Percentiles rank a stretch among this genome's conserved stretches.
phyloP scores from a whole-genome alignment of 2,329 filamentous ascomycete species.

The Emmonsiellopsis sp. region DNA sequence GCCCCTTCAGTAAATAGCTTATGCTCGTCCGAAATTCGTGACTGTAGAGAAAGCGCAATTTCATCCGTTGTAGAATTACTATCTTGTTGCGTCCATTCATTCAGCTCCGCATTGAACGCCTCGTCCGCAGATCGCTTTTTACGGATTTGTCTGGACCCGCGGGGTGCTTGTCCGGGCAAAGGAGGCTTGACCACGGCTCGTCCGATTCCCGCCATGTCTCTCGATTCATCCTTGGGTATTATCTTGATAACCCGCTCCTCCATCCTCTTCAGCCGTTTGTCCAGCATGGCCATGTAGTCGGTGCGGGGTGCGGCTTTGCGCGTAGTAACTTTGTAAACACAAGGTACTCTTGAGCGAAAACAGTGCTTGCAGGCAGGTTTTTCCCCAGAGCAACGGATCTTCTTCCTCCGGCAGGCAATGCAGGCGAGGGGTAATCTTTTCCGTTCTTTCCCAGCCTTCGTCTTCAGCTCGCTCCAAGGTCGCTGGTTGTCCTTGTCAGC shows the following conservation, averaged over 20 bases:
- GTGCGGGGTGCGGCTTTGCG: constrained; percentile 89
- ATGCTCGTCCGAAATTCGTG: constrained; percentile 62
- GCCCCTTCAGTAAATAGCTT: constrained; percentile 72
- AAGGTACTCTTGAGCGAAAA: constrained; percentile 81
- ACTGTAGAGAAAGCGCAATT: constrained; percentile 46
- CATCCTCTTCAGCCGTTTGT: constrained; percentile 93
- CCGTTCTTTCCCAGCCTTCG: constrained; percentile 88
- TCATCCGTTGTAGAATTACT: constrained; percentile 39
- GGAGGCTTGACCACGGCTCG: constrained; percentile 79
- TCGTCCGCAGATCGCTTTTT: constrained; percentile 83
- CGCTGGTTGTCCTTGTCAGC: constrained; percentile 53
- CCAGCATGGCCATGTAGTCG: constrained; percentile 98
- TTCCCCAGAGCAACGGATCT: constrained; percentile 95
- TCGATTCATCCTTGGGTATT: constrained; percentile 76
- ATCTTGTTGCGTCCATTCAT: constrained; percentile 65
- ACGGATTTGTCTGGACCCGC: constrained; percentile 38
- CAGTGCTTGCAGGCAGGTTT: constrained; percentile 98
- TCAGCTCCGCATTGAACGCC: constrained; percentile 73
- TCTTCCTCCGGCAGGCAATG: constrained; percentile 92
- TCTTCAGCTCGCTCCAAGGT: constrained; percentile 75
- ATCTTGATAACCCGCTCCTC: constrained; percentile 96
- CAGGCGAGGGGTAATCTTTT: constrained; percentile 89
- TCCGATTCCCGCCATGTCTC: constrained; percentile 57
- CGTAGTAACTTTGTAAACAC: constrained; percentile 94
- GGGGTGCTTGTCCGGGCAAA: constrained; percentile 49